Evolutionary conservation across 2,329 filamentous ascomycete species (phyloP), one percentile per base, ranked within the genome.

Genomic region (Paraphoma sp.): DNA sequence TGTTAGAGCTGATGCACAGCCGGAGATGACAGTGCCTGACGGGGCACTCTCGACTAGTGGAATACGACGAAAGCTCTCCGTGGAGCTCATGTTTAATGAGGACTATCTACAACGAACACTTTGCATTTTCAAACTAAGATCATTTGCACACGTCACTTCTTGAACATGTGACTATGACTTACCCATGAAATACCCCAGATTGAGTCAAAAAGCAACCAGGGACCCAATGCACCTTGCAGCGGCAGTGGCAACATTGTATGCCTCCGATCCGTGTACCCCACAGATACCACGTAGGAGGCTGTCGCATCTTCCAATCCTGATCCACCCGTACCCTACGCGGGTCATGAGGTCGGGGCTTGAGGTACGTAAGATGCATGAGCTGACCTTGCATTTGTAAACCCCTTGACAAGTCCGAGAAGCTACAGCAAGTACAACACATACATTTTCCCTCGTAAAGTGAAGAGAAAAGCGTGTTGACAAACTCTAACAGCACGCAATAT

Each of bases 1-100:
- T 88, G 62, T 64, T 86, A 58, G 82, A 81, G 57, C 71, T 87
- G 51, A 75, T 72, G 73, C 65, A 62, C 33, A 68, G 63, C 30
- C 54, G 55, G 49, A 63, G 67, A 55, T 70, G 48, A 45, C 33
- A 3, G 33, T 14, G 33, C 14, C 9, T 10, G 10, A 36, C 14
- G 33, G 10, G 33, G 14, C 33, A 10, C 10, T 36, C 10, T 36
- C 10, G 2, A 10, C 10, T 10, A 36, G 14, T 36, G 33, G 33
- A 36, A 10, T 10, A 36, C 33, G 23, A 36, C 14, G 33, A 36
- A 7, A 10, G 33, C 33, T 36, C 7, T n/a, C n/a, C n/a, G n/a
- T 10, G 10, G 33, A 36, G 10, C 14, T 10, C 14, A 36, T 14
- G 33, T 36, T 36, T 10, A 10, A 14, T 6, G 9, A 14, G 33